phyloP scores from a whole-genome alignment of 768 basidiomycete genomes.

The Antrodiella citrinella region DNA sequence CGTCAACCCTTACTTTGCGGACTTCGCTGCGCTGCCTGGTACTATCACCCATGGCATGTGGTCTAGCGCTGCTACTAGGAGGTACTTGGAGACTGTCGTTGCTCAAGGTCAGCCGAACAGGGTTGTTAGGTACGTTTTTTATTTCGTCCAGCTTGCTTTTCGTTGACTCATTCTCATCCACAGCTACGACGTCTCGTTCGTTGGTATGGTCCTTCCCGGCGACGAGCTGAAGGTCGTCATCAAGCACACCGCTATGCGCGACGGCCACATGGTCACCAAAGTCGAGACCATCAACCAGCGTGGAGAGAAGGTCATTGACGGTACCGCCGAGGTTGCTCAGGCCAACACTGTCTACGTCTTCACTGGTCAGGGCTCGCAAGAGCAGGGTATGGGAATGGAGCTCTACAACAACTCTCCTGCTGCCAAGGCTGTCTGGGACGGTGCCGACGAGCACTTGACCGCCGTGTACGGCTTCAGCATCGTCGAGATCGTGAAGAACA shows the following conservation, averaged over 20 bases:
- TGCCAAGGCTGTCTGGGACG: slow-evolving; percentile 95
- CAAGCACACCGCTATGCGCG: slow-evolving; percentile 84
- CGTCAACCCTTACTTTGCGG: slow-evolving; percentile 96
- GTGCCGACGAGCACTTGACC: slow-evolving; percentile 86
- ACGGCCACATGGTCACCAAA: slow-evolving; percentile 88
- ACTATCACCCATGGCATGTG: slow-evolving; percentile 99
- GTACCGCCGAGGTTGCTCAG: slow-evolving; percentile 89
- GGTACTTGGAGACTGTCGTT: slow-evolving; percentile 87
- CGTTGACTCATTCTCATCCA: slow-evolving; percentile 7
- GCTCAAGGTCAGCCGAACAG: slow-evolving; percentile 90
- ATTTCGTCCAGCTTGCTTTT: slow-evolving; percentile 2
- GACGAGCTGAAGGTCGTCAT: slow-evolving; percentile 83
- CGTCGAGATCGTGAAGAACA: slow-evolving; percentile 96
- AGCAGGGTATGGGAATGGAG: slow-evolving; percentile 99
- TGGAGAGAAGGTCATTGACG: slow-evolving; percentile 88
- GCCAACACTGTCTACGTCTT: slow-evolving; percentile 93
- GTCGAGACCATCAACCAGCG: slow-evolving; percentile 78
- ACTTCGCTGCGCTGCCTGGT: slow-evolving; percentile 85
- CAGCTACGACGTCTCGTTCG: slow-evolving; percentile 91
- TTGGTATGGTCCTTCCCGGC: slow-evolving; percentile 93
- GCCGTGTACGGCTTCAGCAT: slow-evolving; percentile 98
- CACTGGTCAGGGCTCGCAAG: slow-evolving; percentile 97
- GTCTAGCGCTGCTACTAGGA: slow-evolving; percentile 91
- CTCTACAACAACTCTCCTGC: slow-evolving; percentile 89
- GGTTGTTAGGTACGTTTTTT: slow-evolving; percentile 65